phyloP scores from a whole-genome alignment of 352 stramenopile genomes.

The Phytophthora boehmeriae region DNA sequence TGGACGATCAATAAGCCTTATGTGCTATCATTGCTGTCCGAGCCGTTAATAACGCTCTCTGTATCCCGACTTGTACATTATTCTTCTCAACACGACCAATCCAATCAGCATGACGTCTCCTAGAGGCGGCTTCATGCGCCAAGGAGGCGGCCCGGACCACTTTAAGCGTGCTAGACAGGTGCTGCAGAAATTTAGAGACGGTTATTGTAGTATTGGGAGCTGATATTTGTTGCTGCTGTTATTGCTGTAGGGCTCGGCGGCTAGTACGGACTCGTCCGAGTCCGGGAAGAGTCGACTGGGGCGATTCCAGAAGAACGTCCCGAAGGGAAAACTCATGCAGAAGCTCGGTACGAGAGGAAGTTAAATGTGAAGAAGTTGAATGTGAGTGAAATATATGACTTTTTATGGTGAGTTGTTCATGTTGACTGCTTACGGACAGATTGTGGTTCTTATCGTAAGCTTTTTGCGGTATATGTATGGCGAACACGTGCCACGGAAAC shows the following conservation, averaged over 20 bases:
- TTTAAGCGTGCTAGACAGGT: slow-evolving; percentile 69
- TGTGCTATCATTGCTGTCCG: no score
- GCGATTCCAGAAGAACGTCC: slow-evolving; percentile 36
- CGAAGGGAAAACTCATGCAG: slow-evolving; percentile 69
- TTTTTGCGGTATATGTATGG: no score
- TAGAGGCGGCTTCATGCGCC: slow-evolving; percentile 14
- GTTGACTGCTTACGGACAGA: no score
- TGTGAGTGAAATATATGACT: no score
- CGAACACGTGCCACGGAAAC: no score
- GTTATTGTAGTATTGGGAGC: neutral
- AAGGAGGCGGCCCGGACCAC: slow-evolving; percentile 37
- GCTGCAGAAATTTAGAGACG: neutral
- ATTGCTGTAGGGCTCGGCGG: slow-evolving; percentile 32
- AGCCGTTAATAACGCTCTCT: no score
- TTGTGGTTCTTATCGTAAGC: no score
- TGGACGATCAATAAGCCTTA: no score
- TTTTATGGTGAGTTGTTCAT: no score
- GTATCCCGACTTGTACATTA: no score
- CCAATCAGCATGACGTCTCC: slow-evolving; percentile 8
- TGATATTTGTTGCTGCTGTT: neutral
- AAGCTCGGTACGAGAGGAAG: slow-evolving; percentile 55
- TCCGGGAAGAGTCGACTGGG: slow-evolving; percentile 59
- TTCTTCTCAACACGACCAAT: no score
- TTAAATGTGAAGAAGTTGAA: no score
- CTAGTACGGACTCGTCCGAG: slow-evolving; percentile 50